Base-by-base conservation (phyloP, 108 stramenopile species). In the Skeletonema tropicum region DNA sequence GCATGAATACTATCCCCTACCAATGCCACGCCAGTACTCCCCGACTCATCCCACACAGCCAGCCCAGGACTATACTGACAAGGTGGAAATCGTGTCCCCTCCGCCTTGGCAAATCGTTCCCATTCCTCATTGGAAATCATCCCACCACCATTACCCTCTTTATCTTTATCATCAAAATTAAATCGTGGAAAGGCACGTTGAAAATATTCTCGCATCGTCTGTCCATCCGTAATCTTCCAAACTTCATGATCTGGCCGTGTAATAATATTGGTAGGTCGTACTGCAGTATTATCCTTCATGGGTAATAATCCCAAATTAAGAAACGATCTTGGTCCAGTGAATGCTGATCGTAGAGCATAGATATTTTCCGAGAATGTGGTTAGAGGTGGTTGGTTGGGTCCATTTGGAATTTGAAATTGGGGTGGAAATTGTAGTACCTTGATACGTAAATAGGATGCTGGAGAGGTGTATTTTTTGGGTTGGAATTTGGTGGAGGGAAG, bases 1-100 rank as follows among this genome's bases (percentile, higher is more conserved):
- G 94, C 89, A 74, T 97, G 97, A 19, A 79, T 85, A 10, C 91
- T 86, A 83, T 97, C 97, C n/a, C 97, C 97, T 8, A 95, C 76
- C 38, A 95, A 67, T 14, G 84, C 80, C 31, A 92, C 71, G 15
- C 85, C 86, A 57, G 49, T 48, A 3, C 57, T 70, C 17, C 79
- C 85, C 26, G 60, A 25, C 14, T 64, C 64, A 23, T 76, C 64
- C 41, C 68, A 59, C 0, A 86, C 88, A 23, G 71, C 67, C 46
- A 69, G 46, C 57, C 88, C 88, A 39, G 64, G 81, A 71, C 74
- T 73, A 55, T 78, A 90, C 67, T 82, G 89, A 74, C 84, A 87
- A 13, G 33, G 59, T 25, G 88, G 93, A 57, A 86, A 94, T 15
- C 46, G 75, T 36, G 75, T 82, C 13, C 84, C 89, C 60, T 67